A percentile compares a stretch with the other conserved stretches of the same genome.
These are phyloP conservation scores for Urostyla sp. DNA, from an alignment of 73 alveolate species.

Conservation along the genomic window DNA sequence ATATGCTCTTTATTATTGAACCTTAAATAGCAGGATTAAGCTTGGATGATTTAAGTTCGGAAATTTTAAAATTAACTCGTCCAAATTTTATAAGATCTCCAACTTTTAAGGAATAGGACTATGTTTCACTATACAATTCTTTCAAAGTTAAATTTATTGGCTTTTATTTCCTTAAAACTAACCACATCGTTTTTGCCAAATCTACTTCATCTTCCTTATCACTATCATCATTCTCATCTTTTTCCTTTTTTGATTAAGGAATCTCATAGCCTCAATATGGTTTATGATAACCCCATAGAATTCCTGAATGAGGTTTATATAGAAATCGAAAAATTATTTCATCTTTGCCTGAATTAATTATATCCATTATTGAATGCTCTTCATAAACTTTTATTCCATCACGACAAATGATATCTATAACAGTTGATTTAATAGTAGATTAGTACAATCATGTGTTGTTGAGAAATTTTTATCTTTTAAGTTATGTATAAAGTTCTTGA, in stretches of 20 bases:
- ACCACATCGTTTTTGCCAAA: slow-evolving; percentile 57
- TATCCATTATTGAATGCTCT: not conserved
- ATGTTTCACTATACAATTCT: slow-evolving; percentile 9
- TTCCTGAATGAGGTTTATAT: slow-evolving; percentile 27
- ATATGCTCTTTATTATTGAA: too few species aligned
- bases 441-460: slow-evolving; percentile 11
- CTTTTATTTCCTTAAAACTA: slow-evolving; percentile 33
- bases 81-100: slow-evolving; percentile 69
- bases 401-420: not conserved
- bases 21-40: slow-evolving; percentile 46
- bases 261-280: not conserved
- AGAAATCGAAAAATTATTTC: slow-evolving; percentile 14
- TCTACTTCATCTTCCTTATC: slow-evolving; percentile 58
- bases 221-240: slow-evolving; percentile 23
- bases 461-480: not conserved
- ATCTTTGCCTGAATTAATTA: not conserved
- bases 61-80: slow-evolving; percentile 61
- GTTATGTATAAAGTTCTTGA: not conserved
- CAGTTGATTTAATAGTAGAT: not conserved
- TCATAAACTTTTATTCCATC: not conserved
- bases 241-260: not conserved
- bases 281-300: slow-evolving; percentile 50
- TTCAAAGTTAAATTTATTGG: slow-evolving; percentile 21
- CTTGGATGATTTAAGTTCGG: not conserved
- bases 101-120: not conserved